Evolutionary conservation across 345 rosid species (phyloP).

Genomic region (Triadica sebifera): DNA sequence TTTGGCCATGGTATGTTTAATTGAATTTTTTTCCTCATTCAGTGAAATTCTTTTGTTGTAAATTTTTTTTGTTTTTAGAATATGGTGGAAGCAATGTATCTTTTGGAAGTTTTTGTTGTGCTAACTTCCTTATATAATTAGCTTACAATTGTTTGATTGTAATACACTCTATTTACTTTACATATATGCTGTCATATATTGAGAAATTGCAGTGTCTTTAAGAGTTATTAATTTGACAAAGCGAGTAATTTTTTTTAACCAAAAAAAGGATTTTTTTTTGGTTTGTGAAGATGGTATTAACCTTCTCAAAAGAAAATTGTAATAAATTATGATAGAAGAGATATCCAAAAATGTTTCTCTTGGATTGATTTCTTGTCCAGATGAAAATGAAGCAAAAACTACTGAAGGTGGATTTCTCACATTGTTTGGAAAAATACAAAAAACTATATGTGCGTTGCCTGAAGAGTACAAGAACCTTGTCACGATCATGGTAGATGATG

Average conservation of each 20-base stretch:
- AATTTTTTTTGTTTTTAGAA: neutral
- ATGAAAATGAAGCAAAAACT: conserved; percentile 38
- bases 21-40: neutral
- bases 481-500: conserved; percentile 82
- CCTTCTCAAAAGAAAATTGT: neutral
- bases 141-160: neutral
- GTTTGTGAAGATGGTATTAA: neutral
- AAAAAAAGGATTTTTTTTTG: neutral
- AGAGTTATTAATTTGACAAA: neutral
- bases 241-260: neutral
- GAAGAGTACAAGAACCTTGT: conserved; percentile 38
- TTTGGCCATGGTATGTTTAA: neutral
- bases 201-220: neutral
- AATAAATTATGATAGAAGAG: neutral
- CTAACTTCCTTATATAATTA: neutral
- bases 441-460: conserved; percentile 40
- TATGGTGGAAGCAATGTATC: neutral
- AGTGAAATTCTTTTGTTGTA: neutral
- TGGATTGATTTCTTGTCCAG: conserved; percentile 29
- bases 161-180: neutral
- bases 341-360: conserved; percentile 12
- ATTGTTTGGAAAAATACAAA: conserved; percentile 54
- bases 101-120: neutral
- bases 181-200: neutral
- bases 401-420: conserved; percentile 42